phyloP scores from a whole-genome alignment of 225 moss, liverwort and hornwort species.

The Marchantia polymorpha region DNA sequence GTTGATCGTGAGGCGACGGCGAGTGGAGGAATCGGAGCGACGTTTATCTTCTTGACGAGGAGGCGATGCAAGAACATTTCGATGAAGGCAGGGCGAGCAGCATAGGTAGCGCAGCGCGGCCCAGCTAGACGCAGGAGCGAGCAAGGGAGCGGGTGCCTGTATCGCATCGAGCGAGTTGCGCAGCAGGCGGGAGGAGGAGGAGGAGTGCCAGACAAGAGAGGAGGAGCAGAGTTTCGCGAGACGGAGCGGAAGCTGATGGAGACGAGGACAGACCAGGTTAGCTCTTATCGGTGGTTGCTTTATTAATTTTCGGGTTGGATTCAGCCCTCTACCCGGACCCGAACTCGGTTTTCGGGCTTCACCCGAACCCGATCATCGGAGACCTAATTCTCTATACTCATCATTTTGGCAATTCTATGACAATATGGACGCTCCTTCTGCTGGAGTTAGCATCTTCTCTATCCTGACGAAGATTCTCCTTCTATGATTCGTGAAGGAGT shows the following conservation, averaged over 20 bases:
- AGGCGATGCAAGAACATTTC: slow-evolving; percentile 3
- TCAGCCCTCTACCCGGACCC: no score
- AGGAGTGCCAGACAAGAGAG: neutral
- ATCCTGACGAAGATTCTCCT: no score
- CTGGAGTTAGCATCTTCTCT: no score
- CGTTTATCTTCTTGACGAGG: slow-evolving; percentile 1
- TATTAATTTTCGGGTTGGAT: no score
- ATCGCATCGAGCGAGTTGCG: neutral
- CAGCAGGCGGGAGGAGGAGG: slow-evolving; percentile 1
- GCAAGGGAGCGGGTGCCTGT: neutral
- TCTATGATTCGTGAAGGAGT: no score
- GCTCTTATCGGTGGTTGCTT: neutral
- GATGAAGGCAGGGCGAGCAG: neutral
- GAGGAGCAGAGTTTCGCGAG: neutral
- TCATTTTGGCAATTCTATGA: no score
- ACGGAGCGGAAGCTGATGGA: neutral
- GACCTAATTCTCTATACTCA: no score
- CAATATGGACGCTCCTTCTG: no score
- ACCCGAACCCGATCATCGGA: no score
- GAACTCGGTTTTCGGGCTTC: no score
- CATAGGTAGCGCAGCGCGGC: neutral
- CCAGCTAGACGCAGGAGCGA: slow-evolving; percentile 1
- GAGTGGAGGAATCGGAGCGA: neutral
- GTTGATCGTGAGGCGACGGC: neutral
- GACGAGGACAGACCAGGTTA: neutral